Evolutionary conservation across 2,329 filamentous ascomycete genomes (phyloP).

Genomic region (Rutstroemia sp.): DNA sequence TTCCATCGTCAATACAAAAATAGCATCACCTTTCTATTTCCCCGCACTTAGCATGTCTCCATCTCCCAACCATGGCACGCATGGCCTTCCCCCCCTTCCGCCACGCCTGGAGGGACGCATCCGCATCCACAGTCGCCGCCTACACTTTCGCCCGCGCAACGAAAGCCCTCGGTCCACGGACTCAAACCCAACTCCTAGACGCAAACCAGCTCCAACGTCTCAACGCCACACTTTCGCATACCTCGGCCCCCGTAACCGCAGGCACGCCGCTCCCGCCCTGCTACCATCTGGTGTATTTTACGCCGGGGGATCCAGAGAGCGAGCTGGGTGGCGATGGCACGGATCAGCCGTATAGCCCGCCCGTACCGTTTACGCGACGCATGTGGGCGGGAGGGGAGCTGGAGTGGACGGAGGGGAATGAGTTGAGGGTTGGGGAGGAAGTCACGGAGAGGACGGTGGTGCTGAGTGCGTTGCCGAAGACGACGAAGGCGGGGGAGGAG

Average conservation of each 20-base stretch:
- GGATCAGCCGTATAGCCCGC: slow-evolving; percentile 52
- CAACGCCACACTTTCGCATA: slow-evolving; percentile 43
- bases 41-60: no score
- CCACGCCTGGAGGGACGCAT: not conserved
- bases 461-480: slow-evolving; percentile 46
- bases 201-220: slow-evolving; percentile 57
- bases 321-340: slow-evolving; percentile 53
- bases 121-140: slow-evolving; percentile 32
- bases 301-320: slow-evolving; percentile 44
- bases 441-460: slow-evolving; percentile 50
- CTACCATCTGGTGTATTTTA: slow-evolving; percentile 59
- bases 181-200: slow-evolving; percentile 43
- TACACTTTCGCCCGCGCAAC: slow-evolving; percentile 32
- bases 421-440: slow-evolving; percentile 45
- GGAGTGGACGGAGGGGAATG: slow-evolving; percentile 37
- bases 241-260: no score
- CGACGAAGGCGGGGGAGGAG: slow-evolving; percentile 45
- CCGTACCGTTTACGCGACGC: slow-evolving; percentile 50
- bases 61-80: no score
- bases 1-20: no score
- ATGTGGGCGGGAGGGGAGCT: slow-evolving; percentile 64
- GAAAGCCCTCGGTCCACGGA: slow-evolving; percentile 17
- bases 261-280: slow-evolving; percentile 28
- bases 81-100: not conserved
- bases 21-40: no score